Evolutionary conservation across 306 rosid species (phyloP).

Genomic region (Erythrophleum fordii): DNA sequence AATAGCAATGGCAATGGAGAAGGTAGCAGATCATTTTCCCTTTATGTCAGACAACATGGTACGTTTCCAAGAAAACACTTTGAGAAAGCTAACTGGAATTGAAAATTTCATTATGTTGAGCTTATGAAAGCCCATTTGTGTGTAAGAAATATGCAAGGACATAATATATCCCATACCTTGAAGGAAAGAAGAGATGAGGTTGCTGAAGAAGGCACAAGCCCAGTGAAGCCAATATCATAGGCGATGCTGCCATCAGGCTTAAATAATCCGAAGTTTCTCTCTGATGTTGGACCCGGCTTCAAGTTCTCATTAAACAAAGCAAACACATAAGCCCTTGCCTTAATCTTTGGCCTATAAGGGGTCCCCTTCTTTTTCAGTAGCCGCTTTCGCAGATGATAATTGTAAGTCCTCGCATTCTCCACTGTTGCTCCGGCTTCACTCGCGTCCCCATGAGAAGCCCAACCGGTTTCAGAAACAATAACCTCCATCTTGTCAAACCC

Average conservation of each 20-base stretch:
- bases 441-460: constrained; percentile 86
- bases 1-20: too few relatives aligned
- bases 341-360: constrained; percentile 76
- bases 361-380: constrained; percentile 84
- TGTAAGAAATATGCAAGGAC: background rate
- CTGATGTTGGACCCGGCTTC: constrained; percentile 90
- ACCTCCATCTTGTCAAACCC: constrained; percentile 79
- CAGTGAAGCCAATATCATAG: constrained; percentile 84
- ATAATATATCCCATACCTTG: constrained; percentile 54
- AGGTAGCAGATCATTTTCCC: too few relatives aligned
- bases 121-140: background rate
- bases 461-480: constrained; percentile 89
- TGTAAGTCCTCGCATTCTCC: constrained; percentile 71
- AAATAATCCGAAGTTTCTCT: constrained; percentile 92
- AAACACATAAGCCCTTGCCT: constrained; percentile 72
- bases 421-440: constrained; percentile 71
- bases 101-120: background rate
- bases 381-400: constrained; percentile 60
- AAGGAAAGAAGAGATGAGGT: constrained; percentile 65
- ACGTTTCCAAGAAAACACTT: background rate
- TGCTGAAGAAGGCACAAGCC: constrained; percentile 73
- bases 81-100: background rate
- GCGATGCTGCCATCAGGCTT: constrained; percentile 92
- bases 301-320: constrained; percentile 92
- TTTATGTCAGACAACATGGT: background rate